Percentiles rank a stretch among this genome's conserved stretches.
Conservation (phyloP, 345 rosid genomes). For the Cardamine resedifolia region DNA sequence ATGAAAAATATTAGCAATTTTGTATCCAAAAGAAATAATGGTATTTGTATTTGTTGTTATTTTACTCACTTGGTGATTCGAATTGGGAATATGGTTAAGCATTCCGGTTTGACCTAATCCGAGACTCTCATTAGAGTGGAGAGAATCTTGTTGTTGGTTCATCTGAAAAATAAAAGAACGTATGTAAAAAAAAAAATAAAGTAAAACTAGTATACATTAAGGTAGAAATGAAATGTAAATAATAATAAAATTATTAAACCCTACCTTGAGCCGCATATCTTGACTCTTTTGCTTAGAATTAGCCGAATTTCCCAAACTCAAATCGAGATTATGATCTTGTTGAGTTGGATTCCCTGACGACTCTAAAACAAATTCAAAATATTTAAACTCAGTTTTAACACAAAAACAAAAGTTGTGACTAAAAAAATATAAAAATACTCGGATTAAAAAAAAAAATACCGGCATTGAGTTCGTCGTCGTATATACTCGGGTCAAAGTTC, state of each 20-base stretch:
- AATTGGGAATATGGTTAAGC: slow-evolving; percentile 28
- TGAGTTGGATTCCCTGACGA: slow-evolving; percentile 46
- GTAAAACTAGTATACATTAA: neutral
- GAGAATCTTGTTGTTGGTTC: slow-evolving; percentile 30
- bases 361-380: slow-evolving; percentile 30
- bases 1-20: neutral
- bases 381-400: neutral
- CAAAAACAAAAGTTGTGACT: neutral
- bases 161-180: slow-evolving; percentile 6
- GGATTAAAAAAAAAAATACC: neutral
- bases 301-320: slow-evolving; percentile 80
- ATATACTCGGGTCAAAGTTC: slow-evolving; percentile 74
- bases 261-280: slow-evolving; percentile 37
- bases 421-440: neutral
- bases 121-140: slow-evolving; percentile 26
- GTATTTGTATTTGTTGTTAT: neutral
- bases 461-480: slow-evolving; percentile 49
- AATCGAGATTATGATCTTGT: slow-evolving; percentile 72
- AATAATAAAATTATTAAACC: slow-evolving; percentile 1
- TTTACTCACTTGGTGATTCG: slow-evolving; percentile 33
- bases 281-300: slow-evolving; percentile 37
- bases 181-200: neutral
- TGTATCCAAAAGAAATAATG: neutral
- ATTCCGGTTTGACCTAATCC: slow-evolving; percentile 41
- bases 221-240: neutral